A percentile compares a stretch with the other conserved stretches of the same genome.
phyloP scores from a whole-genome alignment of 306 rosid genomes.

The Cicer arietinum region DNA sequence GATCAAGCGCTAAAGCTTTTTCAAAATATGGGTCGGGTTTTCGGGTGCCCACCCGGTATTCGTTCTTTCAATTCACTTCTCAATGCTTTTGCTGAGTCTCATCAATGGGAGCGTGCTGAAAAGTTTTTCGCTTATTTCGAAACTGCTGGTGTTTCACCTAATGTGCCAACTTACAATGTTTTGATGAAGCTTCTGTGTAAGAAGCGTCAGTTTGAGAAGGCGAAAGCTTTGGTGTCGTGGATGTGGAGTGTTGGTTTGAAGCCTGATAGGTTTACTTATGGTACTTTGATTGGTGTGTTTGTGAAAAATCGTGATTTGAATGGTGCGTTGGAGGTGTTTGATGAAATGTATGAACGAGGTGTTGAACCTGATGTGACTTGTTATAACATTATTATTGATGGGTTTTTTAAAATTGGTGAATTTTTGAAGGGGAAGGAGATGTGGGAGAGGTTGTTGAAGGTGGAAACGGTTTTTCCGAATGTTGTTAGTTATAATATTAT shows the following conservation, averaged over 20 bases:
- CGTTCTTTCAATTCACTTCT: conserved; percentile 77
- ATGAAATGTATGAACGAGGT: conserved; percentile 84
- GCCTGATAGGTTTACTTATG: conserved; percentile 73
- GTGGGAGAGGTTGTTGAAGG: conserved; percentile 74
- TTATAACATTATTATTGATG: conserved; percentile 84
- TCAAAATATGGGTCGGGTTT: conserved; percentile 71
- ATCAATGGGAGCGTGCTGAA: conserved; percentile 76
- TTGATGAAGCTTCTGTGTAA: conserved; percentile 73
- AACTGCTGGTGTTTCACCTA: conserved; percentile 62
- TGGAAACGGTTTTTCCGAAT: conserved; percentile 63
- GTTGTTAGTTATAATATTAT: conserved; percentile 77
- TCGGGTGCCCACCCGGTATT: conserved; percentile 69
- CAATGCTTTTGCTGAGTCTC: conserved; percentile 72
- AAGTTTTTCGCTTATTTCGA: conserved; percentile 62
- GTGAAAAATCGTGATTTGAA: conserved; percentile 57
- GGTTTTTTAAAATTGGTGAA: conserved; percentile 68
- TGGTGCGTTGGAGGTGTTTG: conserved; percentile 75
- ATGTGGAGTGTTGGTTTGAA: conserved; percentile 63
- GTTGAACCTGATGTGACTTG: conserved; percentile 75
- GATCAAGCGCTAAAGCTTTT: conserved; percentile 67
- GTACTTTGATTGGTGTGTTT: conserved; percentile 66
- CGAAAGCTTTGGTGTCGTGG: conserved; percentile 66
- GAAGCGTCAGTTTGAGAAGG: conserved; percentile 74
- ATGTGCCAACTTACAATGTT: conserved; percentile 71
- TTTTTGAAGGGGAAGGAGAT: conserved; percentile 62